These are phyloP conservation scores for Hansenula sp. DNA, from an alignment of 1,139 yeast genomes.

Conservation along the genomic window DNA sequence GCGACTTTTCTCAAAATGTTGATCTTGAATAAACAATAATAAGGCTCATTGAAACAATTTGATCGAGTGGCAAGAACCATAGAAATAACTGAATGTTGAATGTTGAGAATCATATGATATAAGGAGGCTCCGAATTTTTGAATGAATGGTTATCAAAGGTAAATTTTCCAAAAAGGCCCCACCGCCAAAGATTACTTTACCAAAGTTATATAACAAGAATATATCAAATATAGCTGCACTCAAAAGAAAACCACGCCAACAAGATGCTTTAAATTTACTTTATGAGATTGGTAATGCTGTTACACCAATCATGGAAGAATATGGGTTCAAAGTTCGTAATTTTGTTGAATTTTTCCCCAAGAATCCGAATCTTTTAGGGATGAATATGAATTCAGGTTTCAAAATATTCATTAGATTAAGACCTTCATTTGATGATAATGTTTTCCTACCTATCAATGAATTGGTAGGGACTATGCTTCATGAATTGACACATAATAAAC, in stretches of 20 bases:
- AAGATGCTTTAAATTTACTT: conserved; percentile 52
- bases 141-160: conserved; percentile 20
- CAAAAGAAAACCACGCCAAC: conserved; percentile 48
- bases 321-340: conserved; percentile 61
- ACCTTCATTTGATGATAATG: conserved; percentile 47
- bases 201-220: conserved; percentile 42
- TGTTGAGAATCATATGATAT: too few species aligned
- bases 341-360: conserved; percentile 87
- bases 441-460: conserved; percentile 64
- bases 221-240: conserved; percentile 55
- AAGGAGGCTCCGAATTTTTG: too few species aligned
- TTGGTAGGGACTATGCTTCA: conserved; percentile 83
- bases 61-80: too few species aligned
- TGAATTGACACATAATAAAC: conserved; percentile 77
- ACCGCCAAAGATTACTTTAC: conserved; percentile 13
- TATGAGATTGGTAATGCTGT: conserved; percentile 60
- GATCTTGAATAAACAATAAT: too few species aligned
- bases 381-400: conserved; percentile 82
- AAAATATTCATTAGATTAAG: conserved; percentile 74
- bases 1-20: too few species aligned
- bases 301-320: conserved; percentile 72
- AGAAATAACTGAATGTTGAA: too few species aligned
- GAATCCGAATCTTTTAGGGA: conserved; percentile 61
- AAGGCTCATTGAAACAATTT: too few species aligned
- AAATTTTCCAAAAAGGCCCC: conserved; percentile 17